Conservation (phyloP, 2,329 filamentous ascomycete genomes). For the Penicillium decumbens region DNA sequence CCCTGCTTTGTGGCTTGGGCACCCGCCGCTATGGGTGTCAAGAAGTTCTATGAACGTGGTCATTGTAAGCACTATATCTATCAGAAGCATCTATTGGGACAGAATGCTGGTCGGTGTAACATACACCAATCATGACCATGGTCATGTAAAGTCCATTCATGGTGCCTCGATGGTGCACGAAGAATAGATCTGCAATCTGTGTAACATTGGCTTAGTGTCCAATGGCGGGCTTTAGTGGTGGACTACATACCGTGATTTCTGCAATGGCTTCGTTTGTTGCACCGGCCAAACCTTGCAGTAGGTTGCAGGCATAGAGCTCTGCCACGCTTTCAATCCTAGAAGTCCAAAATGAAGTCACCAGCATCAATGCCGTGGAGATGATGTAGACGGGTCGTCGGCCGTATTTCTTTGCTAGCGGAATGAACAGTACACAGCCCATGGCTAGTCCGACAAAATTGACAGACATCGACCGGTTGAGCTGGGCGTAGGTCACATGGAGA, state of each 20-base stretch:
- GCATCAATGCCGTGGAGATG: slow-evolving; percentile 39
- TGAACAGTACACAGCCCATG: slow-evolving; percentile 44
- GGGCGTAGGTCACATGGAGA: slow-evolving; percentile 40
- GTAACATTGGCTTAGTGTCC: background rate
- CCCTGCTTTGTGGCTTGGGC: slow-evolving; percentile 31
- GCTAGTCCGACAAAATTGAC: slow-evolving; percentile 44
- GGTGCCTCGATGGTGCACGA: slow-evolving; percentile 48
- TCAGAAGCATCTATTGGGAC: background rate
- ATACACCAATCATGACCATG: slow-evolving; percentile 36
- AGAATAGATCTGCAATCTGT: slow-evolving; percentile 47
- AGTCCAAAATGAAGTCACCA: slow-evolving; percentile 41
- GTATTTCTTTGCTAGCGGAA: slow-evolving; percentile 47
- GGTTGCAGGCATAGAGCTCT: slow-evolving; percentile 46
- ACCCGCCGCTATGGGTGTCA: slow-evolving; percentile 35
- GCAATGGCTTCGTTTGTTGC: slow-evolving; percentile 41
- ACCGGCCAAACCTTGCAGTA: slow-evolving; percentile 39
- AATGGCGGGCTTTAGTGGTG: slow-evolving; percentile 26
- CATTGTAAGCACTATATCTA: background rate
- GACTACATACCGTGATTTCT: slow-evolving; percentile 42
- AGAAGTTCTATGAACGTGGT: slow-evolving; percentile 22
- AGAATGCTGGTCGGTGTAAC: slow-evolving; percentile 1
- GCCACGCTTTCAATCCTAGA: slow-evolving; percentile 39
- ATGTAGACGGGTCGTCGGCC: slow-evolving; percentile 47
- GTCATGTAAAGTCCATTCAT: slow-evolving; percentile 51
- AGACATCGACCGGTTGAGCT: slow-evolving; percentile 46